These are phyloP conservation scores for Ceratobasidium papillatum DNA, from an alignment of 1,284 basidiomycete genomes.

Conservation along the genomic window DNA sequence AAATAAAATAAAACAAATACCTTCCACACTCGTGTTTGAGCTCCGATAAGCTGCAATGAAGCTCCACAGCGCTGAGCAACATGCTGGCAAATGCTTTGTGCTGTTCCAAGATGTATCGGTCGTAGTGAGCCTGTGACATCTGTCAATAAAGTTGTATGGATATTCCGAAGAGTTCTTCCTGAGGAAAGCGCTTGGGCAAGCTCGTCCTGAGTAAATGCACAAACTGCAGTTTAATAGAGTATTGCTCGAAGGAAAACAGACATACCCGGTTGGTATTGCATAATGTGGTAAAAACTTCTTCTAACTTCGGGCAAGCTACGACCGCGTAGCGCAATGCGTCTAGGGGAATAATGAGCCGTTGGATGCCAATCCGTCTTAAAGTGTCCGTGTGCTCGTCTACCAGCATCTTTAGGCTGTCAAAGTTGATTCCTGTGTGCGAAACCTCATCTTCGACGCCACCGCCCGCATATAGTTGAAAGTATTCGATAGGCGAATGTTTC, in stretches of 20 bases:
- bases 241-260: not conserved
- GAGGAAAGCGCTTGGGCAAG: constrained; percentile 18
- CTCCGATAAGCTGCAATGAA: constrained; percentile 14
- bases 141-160: constrained; percentile 22
- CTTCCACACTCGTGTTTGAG: constrained; percentile 30
- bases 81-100: constrained; percentile 20
- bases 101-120: constrained; percentile 9
- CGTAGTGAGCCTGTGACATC: constrained; percentile 2
- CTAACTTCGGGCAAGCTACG: not conserved
- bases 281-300: constrained; percentile 23
- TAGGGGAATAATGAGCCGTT: constrained; percentile 16
- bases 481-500: constrained; percentile 20
- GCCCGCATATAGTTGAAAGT: constrained; percentile 32
- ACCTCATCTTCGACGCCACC: constrained; percentile 9
- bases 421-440: not conserved
- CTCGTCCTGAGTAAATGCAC: not conserved
- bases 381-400: constrained; percentile 2
- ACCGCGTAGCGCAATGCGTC: constrained; percentile 24
- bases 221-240: too few species aligned
- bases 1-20: not conserved
- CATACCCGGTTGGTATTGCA: constrained; percentile 1
- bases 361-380: constrained; percentile 26
- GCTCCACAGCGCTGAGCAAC: constrained; percentile 11
- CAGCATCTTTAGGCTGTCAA: not conserved
- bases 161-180: constrained; percentile 18